Base-by-base conservation (phyloP, 176 grass and related monocot species). In the Aegilops longissima region DNA sequence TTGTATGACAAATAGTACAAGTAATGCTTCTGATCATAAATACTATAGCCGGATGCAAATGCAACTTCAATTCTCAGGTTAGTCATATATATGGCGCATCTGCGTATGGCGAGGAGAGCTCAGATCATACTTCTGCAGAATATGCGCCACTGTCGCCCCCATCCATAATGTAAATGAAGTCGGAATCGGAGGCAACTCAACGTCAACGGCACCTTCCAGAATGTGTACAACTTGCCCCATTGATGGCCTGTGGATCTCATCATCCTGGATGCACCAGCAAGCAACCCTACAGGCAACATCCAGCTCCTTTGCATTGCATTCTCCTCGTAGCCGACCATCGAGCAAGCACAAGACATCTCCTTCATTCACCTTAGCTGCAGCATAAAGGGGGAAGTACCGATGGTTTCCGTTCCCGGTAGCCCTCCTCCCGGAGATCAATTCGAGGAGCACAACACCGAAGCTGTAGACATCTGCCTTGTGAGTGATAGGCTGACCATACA, bases 381-480 rank as follows among this genome's bases (percentile, higher is more conserved):
- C 77, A 63, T 66, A 86, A 38, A 77, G 77, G 16, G 83, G 88
- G 23, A 77, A 86, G 49, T 81, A 85, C 0, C 36, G 16, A 10
- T 79, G 51, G 12, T 38, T 54, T 24, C 13, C 70, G 16, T 49
- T 44, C 5, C 39, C 9, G 1, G 44, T 45, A n/a, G 76, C 89
- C 63, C 78, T 82, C 9, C 62, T 79, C 21, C 86, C 90, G 2
- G 87, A 89, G 54, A 92, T 86, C 31, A 92, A 62, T 59, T 92
- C 90, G 2, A 92, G 62, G 44, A 92, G 90, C 49, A 89, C 21
- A 27, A 92, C 71, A 13, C 83, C 87, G 23, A 82, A 92, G 39
- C 87, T 86, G 45, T 92, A 92, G 0, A 92, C 87, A 70, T 89
- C 83, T 8, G 58, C 73, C 59, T 87, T 92, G 7, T 68, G 23